Base-by-base conservation (phyloP, 208 protist species). In the Trypanosoma cruzi region DNA sequence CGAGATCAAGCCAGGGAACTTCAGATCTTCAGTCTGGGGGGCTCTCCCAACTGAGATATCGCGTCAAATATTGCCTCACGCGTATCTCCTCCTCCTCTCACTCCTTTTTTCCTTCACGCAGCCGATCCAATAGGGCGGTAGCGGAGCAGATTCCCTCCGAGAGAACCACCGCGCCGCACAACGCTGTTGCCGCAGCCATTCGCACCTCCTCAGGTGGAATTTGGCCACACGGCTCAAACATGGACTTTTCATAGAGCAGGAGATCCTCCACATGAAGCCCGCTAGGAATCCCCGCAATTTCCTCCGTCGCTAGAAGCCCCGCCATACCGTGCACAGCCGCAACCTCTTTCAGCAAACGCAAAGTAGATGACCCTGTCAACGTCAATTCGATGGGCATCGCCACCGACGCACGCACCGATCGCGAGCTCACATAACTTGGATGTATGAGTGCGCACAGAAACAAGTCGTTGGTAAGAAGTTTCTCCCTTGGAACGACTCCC, bases 1-100 rank as follows among this genome's bases (percentile, higher is more conserved):
- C 84, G 84, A 84, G 82, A 93, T 93, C 84, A 82, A 93, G 87
- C 84, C 87, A 93, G 82, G 84, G 87, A 93, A 82, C 87, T 93
- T 93, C 80, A 93, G 82, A 93, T 90, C 84, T 90, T 93, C 87
- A 93, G 87, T 93, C 84, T 90, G 77, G 90, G 82, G 87, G n/a
- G n/a, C 87, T 93, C 87, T 90, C 87, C 87, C 87, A 93, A 90
- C 84, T 90, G 87, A 93, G 87, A 84, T 90, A 93, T 90, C 79
- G 72, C 72, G 87, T 84, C 87, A 82, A 62, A n/a, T n/a, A n/a
- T n/a, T n/a, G n/a, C n/a, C 7, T 16, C 13, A 49, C 42, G 24
- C 40, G 5, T 40, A 28, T 42, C 57, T 66, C 48, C 54, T 52
- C 46, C 42, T 18, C 42, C 36, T 34, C 31, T 64, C 63, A 0